These are phyloP conservation scores for Beauveria varroae DNA, from an alignment of 2,329 filamentous ascomycete genomes.

Conservation along the genomic window DNA sequence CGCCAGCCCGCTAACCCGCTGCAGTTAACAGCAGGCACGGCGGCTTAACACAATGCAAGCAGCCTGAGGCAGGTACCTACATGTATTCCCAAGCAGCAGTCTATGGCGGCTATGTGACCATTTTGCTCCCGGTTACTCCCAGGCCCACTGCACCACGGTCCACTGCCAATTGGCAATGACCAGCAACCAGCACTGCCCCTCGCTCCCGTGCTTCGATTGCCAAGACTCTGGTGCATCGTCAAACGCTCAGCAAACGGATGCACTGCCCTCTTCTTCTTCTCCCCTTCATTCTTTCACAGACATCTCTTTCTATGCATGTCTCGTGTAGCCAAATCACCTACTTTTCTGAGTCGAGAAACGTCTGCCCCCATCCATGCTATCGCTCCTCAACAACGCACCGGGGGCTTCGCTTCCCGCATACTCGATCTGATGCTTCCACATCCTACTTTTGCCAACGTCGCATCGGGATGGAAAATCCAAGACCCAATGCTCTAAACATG, in stretches of 20 bases:
- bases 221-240: background rate
- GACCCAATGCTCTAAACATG: background rate
- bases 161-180: background rate
- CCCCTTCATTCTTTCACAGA: background rate
- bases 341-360: background rate
- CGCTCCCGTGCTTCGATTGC: background rate
- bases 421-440: background rate
- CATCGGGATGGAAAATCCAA: background rate
- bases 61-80: background rate
- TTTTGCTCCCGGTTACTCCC: too few species aligned
- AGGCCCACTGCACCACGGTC: background rate
- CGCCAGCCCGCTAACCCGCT: background rate
- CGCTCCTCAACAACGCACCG: background rate
- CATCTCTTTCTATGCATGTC: background rate
- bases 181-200: background rate
- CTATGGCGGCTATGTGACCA: too few species aligned
- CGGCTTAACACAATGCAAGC: too few species aligned
- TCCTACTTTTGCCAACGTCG: background rate
- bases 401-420: background rate
- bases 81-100: background rate
- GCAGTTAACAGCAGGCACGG: too few species aligned
- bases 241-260: constrained; percentile 2
- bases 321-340: background rate
- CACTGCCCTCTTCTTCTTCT: constrained; percentile 1
- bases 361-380: background rate